Evolutionary conservation across 2,329 filamentous ascomycete genomes (phyloP).

Genomic region (Aspergillus sp.): DNA sequence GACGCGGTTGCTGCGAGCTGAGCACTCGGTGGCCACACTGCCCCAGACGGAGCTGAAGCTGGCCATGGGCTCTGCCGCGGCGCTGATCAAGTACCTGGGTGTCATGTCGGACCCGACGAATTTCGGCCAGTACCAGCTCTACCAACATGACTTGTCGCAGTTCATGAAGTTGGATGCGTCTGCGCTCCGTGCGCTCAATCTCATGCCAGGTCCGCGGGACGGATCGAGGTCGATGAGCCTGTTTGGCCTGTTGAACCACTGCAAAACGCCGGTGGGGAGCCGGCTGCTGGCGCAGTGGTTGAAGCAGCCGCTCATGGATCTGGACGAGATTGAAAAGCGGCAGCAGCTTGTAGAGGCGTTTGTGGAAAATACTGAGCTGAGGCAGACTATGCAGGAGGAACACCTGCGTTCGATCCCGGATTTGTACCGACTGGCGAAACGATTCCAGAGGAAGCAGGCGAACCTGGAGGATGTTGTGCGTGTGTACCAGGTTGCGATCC

Average conservation of each 20-base stretch:
- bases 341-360: slow-evolving; percentile 96
- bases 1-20: slow-evolving; percentile 80
- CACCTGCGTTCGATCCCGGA: slow-evolving; percentile 92
- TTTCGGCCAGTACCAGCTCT: slow-evolving; percentile 94
- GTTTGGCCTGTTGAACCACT: slow-evolving; percentile 91
- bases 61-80: slow-evolving; percentile 91
- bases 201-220: slow-evolving; percentile 94
- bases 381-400: slow-evolving; percentile 95
- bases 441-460: slow-evolving; percentile 87
- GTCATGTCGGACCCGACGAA: slow-evolving; percentile 89
- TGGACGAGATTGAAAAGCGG: slow-evolving; percentile 80
- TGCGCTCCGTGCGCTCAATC: slow-evolving; percentile 86
- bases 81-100: slow-evolving; percentile 90
- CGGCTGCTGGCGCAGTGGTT: slow-evolving; percentile 91
- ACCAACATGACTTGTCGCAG: slow-evolving; percentile 93
- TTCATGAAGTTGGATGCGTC: slow-evolving; percentile 99
- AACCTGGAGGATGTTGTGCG: slow-evolving; percentile 94
- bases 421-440: slow-evolving; percentile 87
- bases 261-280: slow-evolving; percentile 92
- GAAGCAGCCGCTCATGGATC: slow-evolving; percentile 94
- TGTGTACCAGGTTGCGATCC: slow-evolving; percentile 90
- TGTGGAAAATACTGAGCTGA: slow-evolving; percentile 83
- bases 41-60: slow-evolving; percentile 91
- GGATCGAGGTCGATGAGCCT: slow-evolving; percentile 97
- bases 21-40: slow-evolving; percentile 70